Evolutionary conservation across 75 land plant genomes (phyloP), one percentile per base, ranked within the genome.

Genomic region (Pinus taeda): DNA sequence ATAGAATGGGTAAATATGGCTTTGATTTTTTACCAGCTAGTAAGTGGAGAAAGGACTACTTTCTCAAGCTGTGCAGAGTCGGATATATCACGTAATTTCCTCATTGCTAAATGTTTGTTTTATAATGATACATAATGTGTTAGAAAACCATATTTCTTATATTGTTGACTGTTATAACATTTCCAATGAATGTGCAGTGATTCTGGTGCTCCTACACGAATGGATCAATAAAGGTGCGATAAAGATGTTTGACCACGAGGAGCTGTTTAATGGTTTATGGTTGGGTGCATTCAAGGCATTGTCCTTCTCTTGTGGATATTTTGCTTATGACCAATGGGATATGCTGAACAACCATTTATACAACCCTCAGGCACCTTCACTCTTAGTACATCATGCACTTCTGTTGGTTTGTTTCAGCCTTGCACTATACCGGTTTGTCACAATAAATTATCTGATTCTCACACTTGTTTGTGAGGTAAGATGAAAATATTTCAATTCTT

Each of bases 281-380:
- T 76, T 74, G 15, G 91, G 96, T 73, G 92, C 96, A 56, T 88
- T 89, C 59, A 63, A 75, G 2, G 87, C 87, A 49, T 81, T 96
- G 61, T 88, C 89, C 73, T 84, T 85, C 56, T 96, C 98, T 30
- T 96, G 94, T 83, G 98, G 97, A 62, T 93, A 96, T 85, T 96
- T 96, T 83, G 98, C 94, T 26, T 96, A 96, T 85, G 98, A 96
- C 75, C 98, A 96, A 75, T 83, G 82, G 90, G 94, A 96, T 82
- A 94, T 96, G 98, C 77, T 96, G 49, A 85, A 76, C 13, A 88
- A 87, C 61, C 87, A 82, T 58, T 77, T 96, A 14, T 96, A 96
- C 74, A 90, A 82, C 67, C 88, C 93, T 57, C 81, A 83, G 86
- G 81, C 90, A 30, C 96, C 98, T 74, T 72, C 83, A 15, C 85